Percentiles rank a stretch among this genome's conserved stretches.
Conservation (phyloP, 78 protist genomes). For the Anaeramoeba ignava region DNA sequence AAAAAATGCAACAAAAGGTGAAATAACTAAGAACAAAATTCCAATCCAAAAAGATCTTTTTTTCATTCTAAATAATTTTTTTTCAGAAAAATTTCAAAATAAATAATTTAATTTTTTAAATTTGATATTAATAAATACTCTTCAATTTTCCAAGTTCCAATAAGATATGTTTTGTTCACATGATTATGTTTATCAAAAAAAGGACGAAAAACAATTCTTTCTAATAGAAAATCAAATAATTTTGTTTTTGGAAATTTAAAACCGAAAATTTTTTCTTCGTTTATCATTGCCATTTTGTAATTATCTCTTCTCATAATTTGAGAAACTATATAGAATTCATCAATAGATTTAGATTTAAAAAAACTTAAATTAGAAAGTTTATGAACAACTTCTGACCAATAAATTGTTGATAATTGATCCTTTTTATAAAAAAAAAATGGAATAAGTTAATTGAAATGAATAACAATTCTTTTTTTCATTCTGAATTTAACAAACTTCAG, state of each 20-base stretch:
- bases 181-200: background rate
- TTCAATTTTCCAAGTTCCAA: too few species aligned
- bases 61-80: background rate
- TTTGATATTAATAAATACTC: background rate
- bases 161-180: background rate
- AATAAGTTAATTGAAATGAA: too few species aligned
- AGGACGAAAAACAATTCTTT: background rate
- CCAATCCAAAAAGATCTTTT: background rate
- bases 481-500: too few species aligned
- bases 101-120: background rate
- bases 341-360: too few species aligned
- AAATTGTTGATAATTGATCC: too few species aligned
- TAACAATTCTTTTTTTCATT: too few species aligned
- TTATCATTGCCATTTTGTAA: background rate
- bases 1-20: background rate
- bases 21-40: background rate
- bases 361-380: too few species aligned
- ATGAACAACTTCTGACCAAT: too few species aligned
- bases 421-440: too few species aligned
- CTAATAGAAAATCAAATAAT: background rate
- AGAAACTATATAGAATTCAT: background rate
- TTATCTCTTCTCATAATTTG: background rate
- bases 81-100: background rate
- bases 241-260: background rate
- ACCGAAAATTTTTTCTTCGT: background rate